These are phyloP conservation scores for Nitzschia inconspicua DNA, from an alignment of 108 stramenopile species.

Conservation along the genomic window DNA sequence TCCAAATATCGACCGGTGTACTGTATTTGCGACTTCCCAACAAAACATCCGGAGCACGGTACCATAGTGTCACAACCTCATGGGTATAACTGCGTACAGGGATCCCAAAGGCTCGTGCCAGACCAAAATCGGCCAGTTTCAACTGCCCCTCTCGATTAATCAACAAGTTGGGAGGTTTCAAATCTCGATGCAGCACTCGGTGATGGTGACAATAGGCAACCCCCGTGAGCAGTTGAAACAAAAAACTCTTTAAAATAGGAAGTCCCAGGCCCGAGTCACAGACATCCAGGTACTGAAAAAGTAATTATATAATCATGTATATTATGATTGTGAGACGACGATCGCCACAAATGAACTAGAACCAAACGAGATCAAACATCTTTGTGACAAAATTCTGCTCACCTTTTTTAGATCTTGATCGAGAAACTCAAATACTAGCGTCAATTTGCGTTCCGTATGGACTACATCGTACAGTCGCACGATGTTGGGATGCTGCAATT, in stretches of 20 bases:
- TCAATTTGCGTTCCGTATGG: constrained; percentile 94
- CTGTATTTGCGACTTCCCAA: constrained; percentile 95
- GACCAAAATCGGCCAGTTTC: constrained; percentile 97
- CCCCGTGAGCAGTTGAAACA: constrained; percentile 96
- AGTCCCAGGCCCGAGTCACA: constrained; percentile 92
- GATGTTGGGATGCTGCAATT: constrained; percentile 95
- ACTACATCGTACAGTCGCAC: constrained; percentile 98
- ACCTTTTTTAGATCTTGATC: constrained; percentile 96
- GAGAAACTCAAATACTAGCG: constrained; percentile 98
- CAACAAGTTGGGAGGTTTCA: constrained; percentile 91
- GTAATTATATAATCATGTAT: neutral
- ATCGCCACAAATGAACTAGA: neutral
- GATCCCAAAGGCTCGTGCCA: constrained; percentile 86
- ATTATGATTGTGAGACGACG: neutral
- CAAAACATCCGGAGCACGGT: constrained; percentile 97
- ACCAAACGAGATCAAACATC: no score
- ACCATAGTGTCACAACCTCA: constrained; percentile 98
- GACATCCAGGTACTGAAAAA: constrained; percentile 78
- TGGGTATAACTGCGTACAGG: constrained; percentile 85
- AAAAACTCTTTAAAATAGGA: constrained; percentile 91
- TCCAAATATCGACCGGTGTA: constrained; percentile 99
- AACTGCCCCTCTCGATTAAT: constrained; percentile 78
- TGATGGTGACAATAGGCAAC: constrained; percentile 99
- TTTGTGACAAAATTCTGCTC: no score
- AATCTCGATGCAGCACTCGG: constrained; percentile 93